These are phyloP conservation scores for Daedaleopsis nitida DNA, from an alignment of 768 basidiomycete species.

Conservation along the genomic window DNA sequence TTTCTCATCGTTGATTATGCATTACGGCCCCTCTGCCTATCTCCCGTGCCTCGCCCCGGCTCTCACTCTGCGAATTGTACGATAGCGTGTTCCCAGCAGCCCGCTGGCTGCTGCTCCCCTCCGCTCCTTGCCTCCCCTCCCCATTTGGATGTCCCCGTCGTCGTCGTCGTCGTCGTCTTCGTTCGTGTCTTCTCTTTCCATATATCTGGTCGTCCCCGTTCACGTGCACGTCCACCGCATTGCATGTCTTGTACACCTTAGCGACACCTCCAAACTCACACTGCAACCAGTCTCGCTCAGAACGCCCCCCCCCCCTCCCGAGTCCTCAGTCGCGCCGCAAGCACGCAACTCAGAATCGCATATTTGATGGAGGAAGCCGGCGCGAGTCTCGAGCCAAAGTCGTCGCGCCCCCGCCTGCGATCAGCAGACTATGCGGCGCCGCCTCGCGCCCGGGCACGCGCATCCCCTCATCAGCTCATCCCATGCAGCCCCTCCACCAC, in stretches of 20 bases:
- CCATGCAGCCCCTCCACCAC: too few relatives aligned
- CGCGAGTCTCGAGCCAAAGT: too few relatives aligned
- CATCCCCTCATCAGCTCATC: too few relatives aligned
- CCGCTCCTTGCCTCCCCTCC: not conserved
- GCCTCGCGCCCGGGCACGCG: not conserved
- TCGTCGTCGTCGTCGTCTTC: slow-evolving; percentile 1
- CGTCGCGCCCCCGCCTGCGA: not conserved
- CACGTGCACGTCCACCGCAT: too few relatives aligned
- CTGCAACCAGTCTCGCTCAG: too few relatives aligned
- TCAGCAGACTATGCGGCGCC: not conserved
- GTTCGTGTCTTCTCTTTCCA: not conserved
- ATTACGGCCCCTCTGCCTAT: not conserved
- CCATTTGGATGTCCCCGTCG: not conserved
- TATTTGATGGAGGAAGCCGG: too few relatives aligned
- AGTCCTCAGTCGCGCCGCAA: too few relatives aligned
- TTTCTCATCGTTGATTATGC: too few relatives aligned
- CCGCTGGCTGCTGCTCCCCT: not conserved
- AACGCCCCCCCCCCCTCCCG: too few relatives aligned
- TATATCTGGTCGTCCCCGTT: not conserved
- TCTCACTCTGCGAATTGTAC: not conserved
- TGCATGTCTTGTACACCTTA: too few relatives aligned
- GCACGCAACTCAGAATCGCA: too few relatives aligned
- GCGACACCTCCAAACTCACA: too few relatives aligned
- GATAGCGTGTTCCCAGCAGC: not conserved
- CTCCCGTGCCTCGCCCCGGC: not conserved